Conservation (phyloP, 306 rosid species). For the Cicer arietinum region DNA sequence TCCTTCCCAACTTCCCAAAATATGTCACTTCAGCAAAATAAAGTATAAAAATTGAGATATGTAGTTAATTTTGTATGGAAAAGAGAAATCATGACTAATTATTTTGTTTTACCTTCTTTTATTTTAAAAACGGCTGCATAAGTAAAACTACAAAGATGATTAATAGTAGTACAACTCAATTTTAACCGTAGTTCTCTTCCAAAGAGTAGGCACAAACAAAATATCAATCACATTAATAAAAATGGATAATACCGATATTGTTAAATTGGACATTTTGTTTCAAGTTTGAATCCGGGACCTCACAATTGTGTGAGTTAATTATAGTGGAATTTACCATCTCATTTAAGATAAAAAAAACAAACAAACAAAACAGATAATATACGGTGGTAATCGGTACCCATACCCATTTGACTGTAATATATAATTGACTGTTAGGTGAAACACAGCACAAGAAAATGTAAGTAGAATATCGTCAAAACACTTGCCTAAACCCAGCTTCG, state of each 20-base stretch:
- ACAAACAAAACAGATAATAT: background rate
- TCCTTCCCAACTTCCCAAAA: background rate
- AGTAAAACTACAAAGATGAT: background rate
- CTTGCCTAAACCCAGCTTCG: background rate
- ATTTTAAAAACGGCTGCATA: background rate
- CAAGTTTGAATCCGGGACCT: too few species aligned
- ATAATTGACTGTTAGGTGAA: background rate
- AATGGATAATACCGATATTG: background rate
- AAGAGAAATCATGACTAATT: background rate
- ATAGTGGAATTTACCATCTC: too few species aligned
- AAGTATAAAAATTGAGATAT: too few species aligned
- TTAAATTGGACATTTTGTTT: too few species aligned
- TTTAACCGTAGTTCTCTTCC: background rate
- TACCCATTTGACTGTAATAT: background rate
- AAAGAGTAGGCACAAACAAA: slow-evolving; percentile 9
- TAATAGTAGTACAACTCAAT: background rate
- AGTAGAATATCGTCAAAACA: background rate
- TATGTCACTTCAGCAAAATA: background rate
- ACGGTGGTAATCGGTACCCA: background rate
- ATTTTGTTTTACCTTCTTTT: background rate
- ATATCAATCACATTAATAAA: background rate
- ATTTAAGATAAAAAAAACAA: too few species aligned
- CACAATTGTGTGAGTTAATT: too few species aligned
- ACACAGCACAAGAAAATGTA: background rate
- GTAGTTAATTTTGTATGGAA: too few species aligned